These are phyloP conservation scores for Phoenix dactylifera DNA, from an alignment of 176 grass and related monocot species.

Conservation along the genomic window DNA sequence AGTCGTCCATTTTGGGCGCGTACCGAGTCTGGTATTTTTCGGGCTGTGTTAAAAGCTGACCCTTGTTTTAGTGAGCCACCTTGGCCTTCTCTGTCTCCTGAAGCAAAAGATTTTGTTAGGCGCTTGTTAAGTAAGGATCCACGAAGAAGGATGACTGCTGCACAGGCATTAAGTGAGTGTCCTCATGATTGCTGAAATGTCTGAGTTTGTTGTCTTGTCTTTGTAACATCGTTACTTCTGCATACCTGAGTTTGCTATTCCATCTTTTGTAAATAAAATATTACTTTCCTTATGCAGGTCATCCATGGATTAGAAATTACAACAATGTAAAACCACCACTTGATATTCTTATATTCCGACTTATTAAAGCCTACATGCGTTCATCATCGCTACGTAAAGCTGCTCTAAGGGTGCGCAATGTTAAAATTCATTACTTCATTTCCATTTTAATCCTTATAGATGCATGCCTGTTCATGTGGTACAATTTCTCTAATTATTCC, in stretches of 20 bases:
- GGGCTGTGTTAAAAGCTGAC: constrained; percentile 76
- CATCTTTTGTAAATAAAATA: no score
- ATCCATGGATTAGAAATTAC: constrained; percentile 89
- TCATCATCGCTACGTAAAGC: constrained; percentile 66
- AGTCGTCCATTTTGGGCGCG: constrained; percentile 81
- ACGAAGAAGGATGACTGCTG: constrained; percentile 81
- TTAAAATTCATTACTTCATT: background rate
- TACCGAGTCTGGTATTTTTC: constrained; percentile 79
- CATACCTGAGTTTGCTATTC: background rate
- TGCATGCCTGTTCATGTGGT: constrained; percentile 7
- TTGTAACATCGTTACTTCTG: background rate
- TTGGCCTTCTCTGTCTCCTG: constrained; percentile 61
- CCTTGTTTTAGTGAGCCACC: constrained; percentile 60
- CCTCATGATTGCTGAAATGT: constrained; percentile 1
- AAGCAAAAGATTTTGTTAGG: constrained; percentile 79
- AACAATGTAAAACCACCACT: constrained; percentile 55
- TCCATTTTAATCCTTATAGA: background rate
- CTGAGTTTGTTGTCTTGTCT: constrained; percentile 13
- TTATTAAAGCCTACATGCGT: constrained; percentile 70
- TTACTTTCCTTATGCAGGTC: constrained; percentile 29
- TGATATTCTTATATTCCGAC: constrained; percentile 64
- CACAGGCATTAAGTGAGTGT: constrained; percentile 61
- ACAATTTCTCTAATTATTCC: background rate
- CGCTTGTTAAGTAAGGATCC: constrained; percentile 69
- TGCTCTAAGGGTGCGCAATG: constrained; percentile 47